These are phyloP conservation scores for Alternaria postmessia DNA, from an alignment of 2,329 filamentous ascomycete genomes.

Conservation along the genomic window DNA sequence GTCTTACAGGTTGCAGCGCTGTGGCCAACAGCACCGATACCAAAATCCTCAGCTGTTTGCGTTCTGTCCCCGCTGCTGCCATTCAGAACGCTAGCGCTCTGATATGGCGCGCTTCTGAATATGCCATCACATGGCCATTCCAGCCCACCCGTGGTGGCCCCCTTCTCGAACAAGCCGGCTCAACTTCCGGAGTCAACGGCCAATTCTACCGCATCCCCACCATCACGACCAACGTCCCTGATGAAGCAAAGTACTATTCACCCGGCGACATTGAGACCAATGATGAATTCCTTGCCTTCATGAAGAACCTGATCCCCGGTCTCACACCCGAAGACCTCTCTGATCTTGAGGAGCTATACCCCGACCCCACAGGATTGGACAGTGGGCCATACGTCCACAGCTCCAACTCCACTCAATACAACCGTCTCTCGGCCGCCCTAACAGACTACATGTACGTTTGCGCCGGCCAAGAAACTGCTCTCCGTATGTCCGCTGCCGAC, in stretches of 20 bases:
- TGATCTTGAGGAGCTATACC: constrained; percentile 38
- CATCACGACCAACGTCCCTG: constrained; percentile 44
- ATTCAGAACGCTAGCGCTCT: constrained; percentile 48
- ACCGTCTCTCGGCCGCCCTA: constrained; percentile 53
- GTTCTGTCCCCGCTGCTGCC: constrained; percentile 45
- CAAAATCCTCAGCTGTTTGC: constrained; percentile 50
- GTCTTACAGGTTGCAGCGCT: constrained; percentile 25
- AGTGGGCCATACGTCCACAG: constrained; percentile 50
- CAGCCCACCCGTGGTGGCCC: constrained; percentile 55
- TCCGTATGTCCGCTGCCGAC: constrained; percentile 45
- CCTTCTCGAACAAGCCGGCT: constrained; percentile 56
- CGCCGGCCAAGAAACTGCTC: constrained; percentile 56
- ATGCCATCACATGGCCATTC: constrained; percentile 56
- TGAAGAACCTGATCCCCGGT: constrained; percentile 33
- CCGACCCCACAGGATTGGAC: constrained; percentile 23
- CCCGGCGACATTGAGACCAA: constrained; percentile 41
- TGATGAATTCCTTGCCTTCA: constrained; percentile 43
- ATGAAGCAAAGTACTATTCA: constrained; percentile 40
- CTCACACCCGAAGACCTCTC: constrained; percentile 26
- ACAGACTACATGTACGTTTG: constrained; percentile 59
- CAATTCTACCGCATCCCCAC: constrained; percentile 38
- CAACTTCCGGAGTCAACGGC: constrained; percentile 32
- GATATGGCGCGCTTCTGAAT: constrained; percentile 47
- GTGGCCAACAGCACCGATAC: constrained; percentile 38
- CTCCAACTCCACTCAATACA: constrained; percentile 56